phyloP scores from a whole-genome alignment of 1,284 basidiomycete species.

The Ceratobasidium theobromae region DNA sequence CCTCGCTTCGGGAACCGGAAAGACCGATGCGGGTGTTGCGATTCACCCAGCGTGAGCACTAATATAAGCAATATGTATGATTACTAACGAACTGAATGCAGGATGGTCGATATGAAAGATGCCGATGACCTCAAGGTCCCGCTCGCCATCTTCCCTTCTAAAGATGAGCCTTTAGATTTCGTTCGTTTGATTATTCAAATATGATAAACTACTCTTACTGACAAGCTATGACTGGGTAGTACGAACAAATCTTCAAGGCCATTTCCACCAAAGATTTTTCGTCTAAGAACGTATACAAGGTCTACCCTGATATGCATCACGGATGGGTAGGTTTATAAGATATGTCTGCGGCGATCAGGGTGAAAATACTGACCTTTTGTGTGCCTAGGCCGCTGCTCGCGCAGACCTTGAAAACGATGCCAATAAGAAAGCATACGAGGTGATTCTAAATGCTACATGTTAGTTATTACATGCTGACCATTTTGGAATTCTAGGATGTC shows the following conservation, averaged over 20 bases:
- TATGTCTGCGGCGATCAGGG: background rate
- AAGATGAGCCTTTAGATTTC: slow-evolving; percentile 60
- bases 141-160: slow-evolving; percentile 60
- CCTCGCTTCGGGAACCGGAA: slow-evolving; percentile 43
- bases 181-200: slow-evolving; percentile 43
- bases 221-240: slow-evolving; percentile 46
- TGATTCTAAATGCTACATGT: background rate
- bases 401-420: slow-evolving; percentile 62
- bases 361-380: slow-evolving; percentile 29
- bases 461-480: background rate
- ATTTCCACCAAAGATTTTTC: slow-evolving; percentile 56
- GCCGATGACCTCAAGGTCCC: slow-evolving; percentile 56
- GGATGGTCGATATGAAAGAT: slow-evolving; percentile 60
- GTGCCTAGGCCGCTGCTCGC: slow-evolving; percentile 66
- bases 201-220: background rate
- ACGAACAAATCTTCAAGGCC: slow-evolving; percentile 54
- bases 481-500: background rate
- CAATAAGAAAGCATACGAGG: slow-evolving; percentile 66
- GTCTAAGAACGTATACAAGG: slow-evolving; percentile 56
- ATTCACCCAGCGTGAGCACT: slow-evolving; percentile 57
- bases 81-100: slow-evolving; percentile 37
- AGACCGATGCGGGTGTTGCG: slow-evolving; percentile 52
- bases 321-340: slow-evolving; percentile 4
- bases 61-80: background rate
- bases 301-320: slow-evolving; percentile 54